These are phyloP conservation scores for Pichia kluyveri DNA, from an alignment of 805 yeast genomes.

Conservation along the genomic window DNA sequence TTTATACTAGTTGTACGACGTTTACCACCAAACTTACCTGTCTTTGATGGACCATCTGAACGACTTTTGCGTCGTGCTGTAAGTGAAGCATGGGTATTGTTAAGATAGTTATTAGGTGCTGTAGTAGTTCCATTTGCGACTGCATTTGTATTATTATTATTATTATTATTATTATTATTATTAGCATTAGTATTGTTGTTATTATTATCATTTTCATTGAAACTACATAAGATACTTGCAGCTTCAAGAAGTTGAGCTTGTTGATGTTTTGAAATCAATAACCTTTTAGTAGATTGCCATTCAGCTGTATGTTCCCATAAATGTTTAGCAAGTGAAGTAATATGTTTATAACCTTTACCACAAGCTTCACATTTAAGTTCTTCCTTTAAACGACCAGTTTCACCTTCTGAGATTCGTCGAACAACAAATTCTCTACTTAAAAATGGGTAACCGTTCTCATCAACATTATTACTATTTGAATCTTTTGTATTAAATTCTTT, in stretches of 20 bases:
- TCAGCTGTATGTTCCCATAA: constrained; percentile 94
- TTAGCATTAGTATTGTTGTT: background rate
- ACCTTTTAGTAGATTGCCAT: constrained; percentile 79
- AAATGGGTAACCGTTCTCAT: constrained; percentile 21
- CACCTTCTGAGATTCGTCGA: constrained; percentile 78
- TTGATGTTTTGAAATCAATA: constrained; percentile 78
- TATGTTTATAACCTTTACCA: constrained; percentile 86
- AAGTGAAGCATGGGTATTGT: background rate
- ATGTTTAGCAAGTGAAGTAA: constrained; percentile 80
- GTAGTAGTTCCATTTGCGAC: background rate
- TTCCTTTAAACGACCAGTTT: constrained; percentile 75
- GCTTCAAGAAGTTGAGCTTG: constrained; percentile 79
- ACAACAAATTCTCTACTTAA: constrained; percentile 65
- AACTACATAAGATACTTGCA: constrained; percentile 66
- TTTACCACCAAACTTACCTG: constrained; percentile 8
- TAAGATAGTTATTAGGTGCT: constrained; percentile 7
- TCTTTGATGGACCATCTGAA: constrained; percentile 4
- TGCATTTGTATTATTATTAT: background rate
- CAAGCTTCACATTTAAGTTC: constrained; percentile 84
- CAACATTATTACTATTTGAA: background rate
- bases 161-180: background rate
- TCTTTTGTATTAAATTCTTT: background rate
- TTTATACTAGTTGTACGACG: constrained; percentile 3
- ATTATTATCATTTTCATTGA: constrained; percentile 40
- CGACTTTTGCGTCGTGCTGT: constrained; percentile 7